Evolutionary conservation across 257 asterid species (phyloP), one percentile per base, ranked within the genome.

Genomic region (Henckelia pumila): DNA sequence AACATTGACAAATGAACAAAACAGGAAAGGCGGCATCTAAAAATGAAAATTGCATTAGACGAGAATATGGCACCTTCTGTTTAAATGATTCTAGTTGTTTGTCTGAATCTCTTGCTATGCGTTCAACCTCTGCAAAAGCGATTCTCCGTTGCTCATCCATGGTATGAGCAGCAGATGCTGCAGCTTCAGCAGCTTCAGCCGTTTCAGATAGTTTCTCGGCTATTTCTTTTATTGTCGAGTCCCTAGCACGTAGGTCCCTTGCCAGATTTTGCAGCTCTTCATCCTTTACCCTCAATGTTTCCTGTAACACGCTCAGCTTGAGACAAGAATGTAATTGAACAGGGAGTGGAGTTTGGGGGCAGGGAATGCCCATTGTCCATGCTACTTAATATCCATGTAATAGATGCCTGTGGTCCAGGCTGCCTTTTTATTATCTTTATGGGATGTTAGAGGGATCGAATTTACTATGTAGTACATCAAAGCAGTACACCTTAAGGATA

Each of bases 161-260:
- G 60, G 86, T 88, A 76, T 82, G 86, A 67, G 97, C 99, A 66
- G 99, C 99, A 79, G 93, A 85, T 62, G 99, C 99, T 23, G 97
- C 99, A 72, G 92, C 95, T 77, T 83, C 96, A 70, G 99, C 96
- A 21, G 99, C 97, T 75, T 82, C 99, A 37, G 97, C 99, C 26
- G 97, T 91, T 84, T 88, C 97, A 47, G 96, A 81, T 44, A 94
- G 87, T 70, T 91, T 91, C 53, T 88, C 95, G 14, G 96, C 96
- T 72, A 94, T 61, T 76, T 91, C 97, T 79, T 79, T 91, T 77
- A 94, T 86, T 63, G 89, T 85, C 58, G 96, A 85, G 77, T 94
- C 96, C 70, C 95, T 76, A 32, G 97, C 88, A 53, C 99, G 99
- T 53, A 94, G 23, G 50, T 91, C 97, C 76, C 89, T 87, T 16